These are phyloP conservation scores for Colletotrichum eleusines DNA, from an alignment of 2,329 filamentous ascomycete genomes.

Conservation along the genomic window DNA sequence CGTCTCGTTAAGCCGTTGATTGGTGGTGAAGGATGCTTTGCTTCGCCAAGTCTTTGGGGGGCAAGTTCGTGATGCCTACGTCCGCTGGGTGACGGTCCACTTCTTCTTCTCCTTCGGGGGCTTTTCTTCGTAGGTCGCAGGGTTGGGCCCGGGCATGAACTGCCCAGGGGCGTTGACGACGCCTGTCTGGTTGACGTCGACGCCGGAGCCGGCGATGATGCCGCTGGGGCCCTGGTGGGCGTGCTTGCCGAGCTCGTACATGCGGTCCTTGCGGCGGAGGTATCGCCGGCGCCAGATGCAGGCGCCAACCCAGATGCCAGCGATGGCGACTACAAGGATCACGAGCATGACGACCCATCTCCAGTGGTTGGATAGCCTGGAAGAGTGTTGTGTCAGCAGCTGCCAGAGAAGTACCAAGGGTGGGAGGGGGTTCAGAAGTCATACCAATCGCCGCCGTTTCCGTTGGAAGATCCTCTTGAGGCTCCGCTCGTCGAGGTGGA, in stretches of 20 bases:
- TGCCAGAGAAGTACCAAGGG: neutral
- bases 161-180: conserved; percentile 47
- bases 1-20: conserved; percentile 39
- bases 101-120: conserved; percentile 59
- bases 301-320: conserved; percentile 74
- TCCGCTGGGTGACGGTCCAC: conserved; percentile 60
- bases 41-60: neutral
- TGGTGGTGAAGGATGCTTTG: conserved; percentile 8
- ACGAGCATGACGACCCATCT: conserved; percentile 87
- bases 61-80: conserved; percentile 45
- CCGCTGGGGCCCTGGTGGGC: conserved; percentile 49
- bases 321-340: conserved; percentile 77
- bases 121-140: conserved; percentile 52
- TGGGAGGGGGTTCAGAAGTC: conserved; percentile 44
- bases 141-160: conserved; percentile 49
- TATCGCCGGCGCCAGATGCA: conserved; percentile 81
- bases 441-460: conserved; percentile 62
- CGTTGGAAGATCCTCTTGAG: conserved; percentile 44
- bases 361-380: conserved; percentile 77
- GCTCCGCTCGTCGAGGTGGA: conserved; percentile 45
- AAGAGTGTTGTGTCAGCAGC: conserved; percentile 1
- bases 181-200: conserved; percentile 42
- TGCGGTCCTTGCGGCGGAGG: conserved; percentile 74
- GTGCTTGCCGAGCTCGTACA: conserved; percentile 62
- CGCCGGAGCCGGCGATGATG: conserved; percentile 50